Conservation (phyloP, 2,329 filamentous ascomycete species). For the Microdochium trichocladiopsis region DNA sequence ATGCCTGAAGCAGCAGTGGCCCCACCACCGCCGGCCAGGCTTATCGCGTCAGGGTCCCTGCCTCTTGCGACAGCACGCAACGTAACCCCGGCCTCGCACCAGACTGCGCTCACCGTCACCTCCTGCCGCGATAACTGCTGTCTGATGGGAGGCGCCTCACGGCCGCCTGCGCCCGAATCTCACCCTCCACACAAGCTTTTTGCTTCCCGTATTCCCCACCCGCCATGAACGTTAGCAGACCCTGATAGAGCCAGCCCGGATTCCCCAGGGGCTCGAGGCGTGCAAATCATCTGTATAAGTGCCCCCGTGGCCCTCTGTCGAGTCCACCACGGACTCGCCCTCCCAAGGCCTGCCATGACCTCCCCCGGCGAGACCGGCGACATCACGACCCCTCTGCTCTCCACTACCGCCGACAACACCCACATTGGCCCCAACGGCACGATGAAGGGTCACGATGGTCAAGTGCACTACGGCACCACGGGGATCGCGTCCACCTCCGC, state of each 20-base stretch:
- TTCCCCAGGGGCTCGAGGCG: neutral
- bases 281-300: neutral
- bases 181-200: neutral
- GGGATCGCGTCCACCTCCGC: neutral
- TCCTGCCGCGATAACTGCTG: no score
- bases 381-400: slow-evolving; percentile 18
- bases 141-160: no score
- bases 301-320: neutral
- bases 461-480: neutral
- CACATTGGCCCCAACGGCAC: slow-evolving; percentile 20
- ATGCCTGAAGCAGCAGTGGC: neutral
- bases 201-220: neutral
- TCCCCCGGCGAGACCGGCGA: neutral
- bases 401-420: no score
- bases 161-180: neutral
- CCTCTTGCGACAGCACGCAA: neutral
- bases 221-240: neutral
- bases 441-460: neutral
- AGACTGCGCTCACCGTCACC: neutral
- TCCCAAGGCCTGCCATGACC: neutral
- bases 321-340: neutral
- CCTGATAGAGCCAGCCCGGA: neutral
- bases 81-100: neutral
- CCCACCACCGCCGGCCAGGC: neutral
- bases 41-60: neutral